phyloP scores from a whole-genome alignment of 306 rosid species.

The Echinosophora koreensis region DNA sequence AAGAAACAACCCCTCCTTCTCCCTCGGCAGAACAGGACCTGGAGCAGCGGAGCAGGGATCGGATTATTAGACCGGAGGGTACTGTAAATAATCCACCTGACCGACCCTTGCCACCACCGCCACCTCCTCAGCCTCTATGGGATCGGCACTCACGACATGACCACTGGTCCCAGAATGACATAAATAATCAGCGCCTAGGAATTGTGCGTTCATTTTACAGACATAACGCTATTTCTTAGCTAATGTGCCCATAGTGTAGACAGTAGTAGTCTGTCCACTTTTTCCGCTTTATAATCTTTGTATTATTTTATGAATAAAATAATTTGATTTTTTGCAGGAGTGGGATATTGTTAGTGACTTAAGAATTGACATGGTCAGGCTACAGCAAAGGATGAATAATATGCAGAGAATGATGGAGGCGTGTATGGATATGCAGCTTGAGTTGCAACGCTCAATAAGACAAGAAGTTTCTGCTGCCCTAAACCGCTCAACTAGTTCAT shows the following conservation, averaged over 20 bases:
- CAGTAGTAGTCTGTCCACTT: conserved; percentile 5
- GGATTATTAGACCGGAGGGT: conserved; percentile 53
- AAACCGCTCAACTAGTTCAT: conserved; percentile 73
- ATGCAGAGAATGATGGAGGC: conserved; percentile 94
- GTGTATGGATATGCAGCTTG: conserved; percentile 99
- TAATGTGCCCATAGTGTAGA: conserved; percentile 44
- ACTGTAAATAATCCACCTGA: conserved; percentile 58
- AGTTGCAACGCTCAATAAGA: conserved; percentile 93
- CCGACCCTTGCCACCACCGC: conserved; percentile 65
- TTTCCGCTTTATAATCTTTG: conserved; percentile 7
- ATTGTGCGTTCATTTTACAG: conserved; percentile 61
- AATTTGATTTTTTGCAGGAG: conserved; percentile 60
- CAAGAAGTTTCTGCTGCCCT: conserved; percentile 98
- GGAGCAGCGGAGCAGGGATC: conserved; percentile 63
- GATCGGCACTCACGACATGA: conserved; percentile 69
- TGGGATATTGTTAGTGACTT: conserved; percentile 88
- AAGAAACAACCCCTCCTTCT: conserved; percentile 64
- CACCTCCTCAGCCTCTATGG: conserved; percentile 77
- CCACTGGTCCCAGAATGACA: conserved; percentile 73
- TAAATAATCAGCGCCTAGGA: conserved; percentile 77
- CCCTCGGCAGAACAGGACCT: conserved; percentile 66
- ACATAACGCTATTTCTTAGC: conserved; percentile 47
- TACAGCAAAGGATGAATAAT: conserved; percentile 93
- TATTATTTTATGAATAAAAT: conserved; percentile 22
- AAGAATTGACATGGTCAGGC: conserved; percentile 97